phyloP scores from a whole-genome alignment of 2,329 filamentous ascomycete genomes.

The Venturia asperata region DNA sequence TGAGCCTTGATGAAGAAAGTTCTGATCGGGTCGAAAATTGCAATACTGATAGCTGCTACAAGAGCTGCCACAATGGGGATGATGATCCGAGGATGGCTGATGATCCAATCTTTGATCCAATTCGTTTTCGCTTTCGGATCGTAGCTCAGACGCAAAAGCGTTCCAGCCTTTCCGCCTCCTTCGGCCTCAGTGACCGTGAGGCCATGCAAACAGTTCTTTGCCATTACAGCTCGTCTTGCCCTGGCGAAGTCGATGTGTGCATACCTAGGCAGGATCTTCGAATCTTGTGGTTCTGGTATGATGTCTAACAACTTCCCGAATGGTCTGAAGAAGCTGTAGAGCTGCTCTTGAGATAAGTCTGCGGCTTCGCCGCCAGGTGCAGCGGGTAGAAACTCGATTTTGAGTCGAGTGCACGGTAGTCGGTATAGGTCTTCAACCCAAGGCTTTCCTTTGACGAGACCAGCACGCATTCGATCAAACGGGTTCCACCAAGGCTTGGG shows the following conservation, averaged over 20 bases:
- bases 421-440: conserved; percentile 92
- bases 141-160: conserved; percentile 73
- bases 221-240: conserved; percentile 73
- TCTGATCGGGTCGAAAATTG: conserved; percentile 88
- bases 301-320: conserved; percentile 93
- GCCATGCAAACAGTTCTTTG: conserved; percentile 87
- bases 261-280: conserved; percentile 74
- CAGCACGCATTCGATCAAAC: conserved; percentile 61
- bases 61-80: conserved; percentile 77
- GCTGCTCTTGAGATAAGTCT: conserved; percentile 75
- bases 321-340: conserved; percentile 79
- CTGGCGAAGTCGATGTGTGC: conserved; percentile 71
- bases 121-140: conserved; percentile 69
- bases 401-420: conserved; percentile 67
- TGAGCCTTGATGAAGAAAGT: conserved; percentile 88
- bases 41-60: conserved; percentile 73
- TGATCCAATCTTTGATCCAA: conserved; percentile 80
- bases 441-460: conserved; percentile 72
- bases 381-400: conserved; percentile 75
- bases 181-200: conserved; percentile 59
- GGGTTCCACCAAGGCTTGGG: conserved; percentile 89
- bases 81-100: conserved; percentile 78
- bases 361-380: conserved; percentile 62
- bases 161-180: conserved; percentile 69
- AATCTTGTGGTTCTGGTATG: conserved; percentile 71